Base-by-base conservation (phyloP, 768 basidiomycete species). In the Cyclocybe cylindracea region DNA sequence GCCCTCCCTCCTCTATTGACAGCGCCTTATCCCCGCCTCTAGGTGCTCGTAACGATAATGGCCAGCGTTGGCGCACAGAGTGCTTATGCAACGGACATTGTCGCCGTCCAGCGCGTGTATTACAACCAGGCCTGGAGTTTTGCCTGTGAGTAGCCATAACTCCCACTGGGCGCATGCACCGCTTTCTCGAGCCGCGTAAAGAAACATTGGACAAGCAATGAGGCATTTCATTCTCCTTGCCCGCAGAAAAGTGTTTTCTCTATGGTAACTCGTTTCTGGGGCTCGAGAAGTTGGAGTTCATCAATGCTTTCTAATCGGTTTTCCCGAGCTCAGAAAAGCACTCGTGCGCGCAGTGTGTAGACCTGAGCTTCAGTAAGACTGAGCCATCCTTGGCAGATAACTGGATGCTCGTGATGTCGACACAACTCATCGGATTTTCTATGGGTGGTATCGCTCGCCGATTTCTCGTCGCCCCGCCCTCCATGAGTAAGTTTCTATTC, bases 41-140 rank as follows among this genome's bases (percentile, higher is more conserved):
- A 80, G 76, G 83, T 86, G 0, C 66, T 91, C 16, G 78, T 88
- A 45, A 87, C 83, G 0, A 82, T 89, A 56, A 87, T 88, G 77
- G 77, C 77, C 10, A 70, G 66, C n/a, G 77, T 78, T 18, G 76
- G 74, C 69, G 83, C 85, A 1, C 76, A 77, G 45, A 72, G 71
- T 51, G 81, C 82, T 3, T 84, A 84, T 57, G 81, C 80, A 62
- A 89, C 87, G 7, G 88, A 90, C 55, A 82, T 91, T 38, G 63
- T 89, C 37, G 86, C 86, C 1, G 87, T 91, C 3, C 88, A 91
- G 60, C 72, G 82, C 37, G 82, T 86, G 1, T 87, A 77, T 59
- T 92, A 92, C 62, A 62, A 78, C 42, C 82, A 87, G 60, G 66
- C 45, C 0, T 83, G 77, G 55, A 78, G 69, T 57, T 88, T 87